A percentile compares a stretch with the other conserved stretches of the same genome.
These are phyloP conservation scores for Prosopis cineraria DNA, from an alignment of 306 rosid genomes.

Conservation along the genomic window DNA sequence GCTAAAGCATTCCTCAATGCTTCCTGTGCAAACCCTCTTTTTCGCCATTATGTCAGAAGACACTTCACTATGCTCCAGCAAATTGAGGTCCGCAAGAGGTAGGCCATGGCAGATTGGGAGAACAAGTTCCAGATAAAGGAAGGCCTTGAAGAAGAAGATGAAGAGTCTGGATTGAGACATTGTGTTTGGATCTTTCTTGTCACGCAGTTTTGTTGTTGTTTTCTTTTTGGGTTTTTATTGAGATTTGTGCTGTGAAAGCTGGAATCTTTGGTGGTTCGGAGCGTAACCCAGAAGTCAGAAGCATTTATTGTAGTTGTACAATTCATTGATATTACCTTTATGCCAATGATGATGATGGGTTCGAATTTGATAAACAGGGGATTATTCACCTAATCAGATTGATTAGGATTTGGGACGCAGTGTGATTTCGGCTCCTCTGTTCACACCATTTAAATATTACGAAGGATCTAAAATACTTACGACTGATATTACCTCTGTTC, in stretches of 20 bases:
- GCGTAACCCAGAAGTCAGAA: conserved; percentile 11
- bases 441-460: too few species aligned
- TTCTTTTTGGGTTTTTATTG: conserved; percentile 12
- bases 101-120: conserved; percentile 45
- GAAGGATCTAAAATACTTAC: too few species aligned
- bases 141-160: conserved; percentile 34
- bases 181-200: conserved; percentile 33
- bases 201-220: not conserved
- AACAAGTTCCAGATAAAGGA: conserved; percentile 43
- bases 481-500: too few species aligned
- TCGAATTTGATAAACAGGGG: not conserved
- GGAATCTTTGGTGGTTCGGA: conserved; percentile 44
- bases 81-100: conserved; percentile 53
- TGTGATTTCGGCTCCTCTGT: too few species aligned
- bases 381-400: not conserved
- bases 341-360: not conserved
- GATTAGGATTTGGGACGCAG: not conserved
- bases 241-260: conserved; percentile 22
- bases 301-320: not conserved
- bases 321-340: not conserved
- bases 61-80: conserved; percentile 43
- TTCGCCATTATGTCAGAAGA: conserved; percentile 38
- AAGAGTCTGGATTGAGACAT: conserved; percentile 55
- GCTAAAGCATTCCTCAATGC: conserved; percentile 54
- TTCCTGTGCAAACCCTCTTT: conserved; percentile 61